A percentile compares a stretch with the other conserved stretches of the same genome.
Evolutionary conservation across 1,284 basidiomycete species (phyloP).

Genomic region (Xerocomus amazonicus): DNA sequence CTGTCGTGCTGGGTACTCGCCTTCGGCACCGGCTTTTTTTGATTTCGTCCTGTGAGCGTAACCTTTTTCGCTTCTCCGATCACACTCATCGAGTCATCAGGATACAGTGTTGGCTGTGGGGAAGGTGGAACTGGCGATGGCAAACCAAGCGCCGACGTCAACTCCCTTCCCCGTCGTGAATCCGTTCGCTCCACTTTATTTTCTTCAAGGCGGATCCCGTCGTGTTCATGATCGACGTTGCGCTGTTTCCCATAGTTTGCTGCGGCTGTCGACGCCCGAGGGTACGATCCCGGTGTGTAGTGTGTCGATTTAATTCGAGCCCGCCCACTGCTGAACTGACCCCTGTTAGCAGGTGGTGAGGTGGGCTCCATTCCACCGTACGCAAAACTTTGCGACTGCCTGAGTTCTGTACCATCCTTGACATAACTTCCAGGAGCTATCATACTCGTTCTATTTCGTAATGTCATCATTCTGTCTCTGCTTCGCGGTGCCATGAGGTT

Average conservation of each 20-base stretch:
- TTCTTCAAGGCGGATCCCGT: conserved; percentile 31
- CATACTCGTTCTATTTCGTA: conserved; percentile 36
- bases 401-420: conserved; percentile 24
- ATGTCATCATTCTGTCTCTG: conserved; percentile 34
- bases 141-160: conserved; percentile 54
- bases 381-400: conserved; percentile 42
- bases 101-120: conserved; percentile 60
- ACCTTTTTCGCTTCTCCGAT: conserved; percentile 39
- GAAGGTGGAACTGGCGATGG: conserved; percentile 41
- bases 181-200: conserved; percentile 38
- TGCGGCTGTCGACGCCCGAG: conserved; percentile 46
- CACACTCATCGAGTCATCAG: conserved; percentile 68
- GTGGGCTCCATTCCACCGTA: conserved; percentile 53
- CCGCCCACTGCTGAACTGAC: conserved; percentile 43
- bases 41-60: conserved; percentile 24
- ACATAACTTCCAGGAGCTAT: conserved; percentile 13
- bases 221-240: conserved; percentile 30
- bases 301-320: conserved; percentile 66
- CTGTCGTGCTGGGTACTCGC: conserved; percentile 20
- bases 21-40: conserved; percentile 35
- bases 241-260: conserved; percentile 33
- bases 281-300: conserved; percentile 52
- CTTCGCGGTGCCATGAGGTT: conserved; percentile 31
- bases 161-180: conserved; percentile 45
- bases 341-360: conserved; percentile 38